phyloP scores from a whole-genome alignment of 164 flowering plant genomes.

The Sedum album region DNA sequence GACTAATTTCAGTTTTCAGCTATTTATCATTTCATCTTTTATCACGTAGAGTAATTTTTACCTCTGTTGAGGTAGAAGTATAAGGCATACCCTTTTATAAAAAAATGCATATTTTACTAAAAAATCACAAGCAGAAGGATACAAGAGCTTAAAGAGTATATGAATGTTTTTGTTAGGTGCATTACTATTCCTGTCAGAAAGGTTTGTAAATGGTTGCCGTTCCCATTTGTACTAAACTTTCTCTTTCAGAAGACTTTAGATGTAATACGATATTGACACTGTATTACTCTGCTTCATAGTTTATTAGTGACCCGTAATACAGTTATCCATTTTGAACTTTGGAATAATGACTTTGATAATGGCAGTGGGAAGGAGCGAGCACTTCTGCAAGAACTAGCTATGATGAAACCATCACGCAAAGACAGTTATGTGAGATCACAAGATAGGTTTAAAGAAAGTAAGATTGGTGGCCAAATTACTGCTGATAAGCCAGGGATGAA shows the following conservation, averaged over 20 bases:
- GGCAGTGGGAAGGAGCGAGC: neutral
- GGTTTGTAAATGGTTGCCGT: too few species aligned
- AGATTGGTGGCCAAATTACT: neutral
- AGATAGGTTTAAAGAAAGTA: neutral
- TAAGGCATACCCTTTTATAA: too few species aligned
- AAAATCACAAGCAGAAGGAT: neutral
- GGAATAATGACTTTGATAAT: neutral
- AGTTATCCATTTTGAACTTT: neutral
- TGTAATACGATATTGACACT: too few species aligned
- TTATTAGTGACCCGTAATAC: neutral
- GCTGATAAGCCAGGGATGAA: constrained; percentile 1
- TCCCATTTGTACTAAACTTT: too few species aligned
- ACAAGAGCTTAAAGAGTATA: neutral
- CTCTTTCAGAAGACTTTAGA: too few species aligned
- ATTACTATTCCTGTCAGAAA: too few species aligned
- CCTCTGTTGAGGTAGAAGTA: neutral
- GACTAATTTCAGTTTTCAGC: too few species aligned
- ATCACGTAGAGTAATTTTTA: too few species aligned
- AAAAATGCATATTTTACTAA: too few species aligned
- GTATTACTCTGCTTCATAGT: neutral
- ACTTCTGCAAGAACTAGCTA: neutral
- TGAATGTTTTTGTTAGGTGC: neutral
- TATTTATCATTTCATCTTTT: too few species aligned
- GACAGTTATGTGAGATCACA: neutral
- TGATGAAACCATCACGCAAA: neutral